These are phyloP conservation scores for Globisporangium uncinulatum DNA, from an alignment of 352 stramenopile species.

Conservation along the genomic window DNA sequence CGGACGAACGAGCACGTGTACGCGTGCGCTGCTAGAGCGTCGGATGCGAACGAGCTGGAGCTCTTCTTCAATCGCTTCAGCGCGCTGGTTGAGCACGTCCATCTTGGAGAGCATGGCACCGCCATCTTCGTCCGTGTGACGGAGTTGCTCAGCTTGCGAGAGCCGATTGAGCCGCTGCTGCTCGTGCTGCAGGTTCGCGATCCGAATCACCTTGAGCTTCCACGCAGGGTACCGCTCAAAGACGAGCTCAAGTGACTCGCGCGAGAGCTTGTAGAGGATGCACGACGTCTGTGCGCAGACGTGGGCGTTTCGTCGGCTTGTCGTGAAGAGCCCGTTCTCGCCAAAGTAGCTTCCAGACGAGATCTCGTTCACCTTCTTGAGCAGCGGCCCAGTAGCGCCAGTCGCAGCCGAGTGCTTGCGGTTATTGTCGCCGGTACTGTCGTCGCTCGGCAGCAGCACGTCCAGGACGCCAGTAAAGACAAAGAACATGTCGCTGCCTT, in stretches of 20 bases:
- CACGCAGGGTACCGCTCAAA: conserved; percentile 43
- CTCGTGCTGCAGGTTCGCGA: conserved; percentile 35
- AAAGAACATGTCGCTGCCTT: conserved; percentile 58
- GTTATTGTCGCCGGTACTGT: neutral
- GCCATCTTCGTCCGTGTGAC: conserved; percentile 11
- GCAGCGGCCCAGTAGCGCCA: neutral
- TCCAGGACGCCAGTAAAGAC: conserved; percentile 43
- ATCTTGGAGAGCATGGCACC: conserved; percentile 13
- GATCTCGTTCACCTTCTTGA: conserved; percentile 35
- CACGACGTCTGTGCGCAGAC: conserved; percentile 37
- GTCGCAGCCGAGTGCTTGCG: conserved; percentile 11
- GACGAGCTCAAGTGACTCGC: conserved; percentile 35
- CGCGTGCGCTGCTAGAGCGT: conserved; percentile 1
- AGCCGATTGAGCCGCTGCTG: conserved; percentile 22
- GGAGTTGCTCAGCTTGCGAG: conserved; percentile 4
- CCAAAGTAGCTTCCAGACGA: conserved; percentile 32
- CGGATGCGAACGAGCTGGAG: conserved; percentile 22
- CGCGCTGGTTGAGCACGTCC: neutral
- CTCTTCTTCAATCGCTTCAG: conserved; percentile 11
- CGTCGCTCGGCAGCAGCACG: conserved; percentile 19
- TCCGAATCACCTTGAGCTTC: conserved; percentile 46
- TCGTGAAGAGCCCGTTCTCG: conserved; percentile 34
- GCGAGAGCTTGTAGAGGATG: conserved; percentile 38
- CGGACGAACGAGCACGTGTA: neutral
- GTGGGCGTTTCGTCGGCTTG: conserved; percentile 28